Evolutionary conservation across 352 stramenopile genomes (phyloP), one percentile per base, ranked within the genome.

Genomic region (Globisporangium lucens): DNA sequence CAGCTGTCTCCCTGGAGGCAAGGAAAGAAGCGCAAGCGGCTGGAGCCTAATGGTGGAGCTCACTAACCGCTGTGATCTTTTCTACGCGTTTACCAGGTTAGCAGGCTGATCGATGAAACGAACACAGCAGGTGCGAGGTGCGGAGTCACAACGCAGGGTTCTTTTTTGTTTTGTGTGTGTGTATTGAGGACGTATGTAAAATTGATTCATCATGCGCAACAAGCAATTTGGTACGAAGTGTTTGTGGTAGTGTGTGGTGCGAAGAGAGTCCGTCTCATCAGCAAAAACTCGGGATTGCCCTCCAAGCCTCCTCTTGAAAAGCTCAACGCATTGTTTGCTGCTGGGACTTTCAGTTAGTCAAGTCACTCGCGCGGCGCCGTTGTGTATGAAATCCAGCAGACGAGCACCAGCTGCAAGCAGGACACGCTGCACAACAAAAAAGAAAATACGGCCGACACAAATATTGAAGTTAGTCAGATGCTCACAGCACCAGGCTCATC

Each of bases 331-430:
- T n/a, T 61, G 4, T 60, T 17, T 29, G 33, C 20, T 2, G 3
- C 6, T 6, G 27, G 22, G 4, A 24, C 46, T 13, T 41, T 46
- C 30, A 61, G 30, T 51, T 51, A 8, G 43, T 10, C 17, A 12
- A 15, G 30, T 61, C n/a, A 90, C 55, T 91, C 74, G 6, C 75
- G 80, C 24, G 85, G 85, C 33, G 85, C 77, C 4, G 83, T 93
- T 53, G 83, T 94, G 80, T 94, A 94, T 35, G 86, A 94, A 72
- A 92, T 94, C 83, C 82, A 94, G 67, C 79, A 92, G 17, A 94
- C 83, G 36, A 94, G 74, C 47, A 94, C 73, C 17, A 94, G 82
- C 63, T 94, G 86, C 67, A 94, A 75, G 67, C 86, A 94, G 35
- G 86, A 94, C 30, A 92, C 83, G 20, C 86, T 94, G 58, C 22